Conservation (phyloP, 495 filamentous ascomycete species). For the Podospora sp. region DNA sequence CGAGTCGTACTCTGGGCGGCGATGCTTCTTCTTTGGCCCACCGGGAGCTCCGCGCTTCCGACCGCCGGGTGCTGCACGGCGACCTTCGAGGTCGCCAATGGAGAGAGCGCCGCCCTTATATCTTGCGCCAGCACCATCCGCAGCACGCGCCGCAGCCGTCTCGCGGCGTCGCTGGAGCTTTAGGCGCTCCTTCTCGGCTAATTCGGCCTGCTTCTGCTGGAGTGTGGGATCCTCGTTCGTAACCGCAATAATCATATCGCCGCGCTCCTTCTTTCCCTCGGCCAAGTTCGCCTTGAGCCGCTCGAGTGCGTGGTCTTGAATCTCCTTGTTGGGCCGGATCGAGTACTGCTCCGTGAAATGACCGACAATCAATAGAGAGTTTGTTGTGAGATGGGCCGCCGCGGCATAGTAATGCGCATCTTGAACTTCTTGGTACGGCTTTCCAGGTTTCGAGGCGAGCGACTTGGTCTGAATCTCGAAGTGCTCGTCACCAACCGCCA, state of each 20-base stretch:
- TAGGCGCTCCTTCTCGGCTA: constrained; percentile 69
- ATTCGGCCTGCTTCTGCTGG: constrained; percentile 72
- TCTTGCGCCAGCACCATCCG: constrained; percentile 55
- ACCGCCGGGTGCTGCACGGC: constrained; percentile 37
- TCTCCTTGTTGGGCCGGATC: constrained; percentile 66
- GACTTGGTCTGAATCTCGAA: constrained; percentile 76
- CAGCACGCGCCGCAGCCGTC: constrained; percentile 64
- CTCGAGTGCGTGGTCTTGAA: constrained; percentile 77
- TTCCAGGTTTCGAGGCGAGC: constrained; percentile 65
- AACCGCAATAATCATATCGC: constrained; percentile 57
- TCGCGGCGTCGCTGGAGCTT: constrained; percentile 70
- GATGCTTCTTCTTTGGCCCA: constrained; percentile 44
- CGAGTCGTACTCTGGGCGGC: constrained; percentile 57
- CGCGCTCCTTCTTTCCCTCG: constrained; percentile 52
- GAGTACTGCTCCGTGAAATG: constrained; percentile 78
- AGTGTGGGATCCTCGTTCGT: constrained; percentile 80
- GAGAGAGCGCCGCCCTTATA: constrained; percentile 63
- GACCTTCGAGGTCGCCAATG: constrained; percentile 73
- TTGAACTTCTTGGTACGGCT: constrained; percentile 69
- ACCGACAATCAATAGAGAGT: constrained; percentile 72
- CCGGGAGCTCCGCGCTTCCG: constrained; percentile 51
- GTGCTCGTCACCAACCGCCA: constrained; percentile 72
- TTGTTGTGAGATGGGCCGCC: constrained; percentile 68
- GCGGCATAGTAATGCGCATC: constrained; percentile 80
- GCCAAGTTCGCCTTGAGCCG: constrained; percentile 71